Conservation (phyloP, 495 filamentous ascomycete genomes). For the Penicillium cinerascens region DNA sequence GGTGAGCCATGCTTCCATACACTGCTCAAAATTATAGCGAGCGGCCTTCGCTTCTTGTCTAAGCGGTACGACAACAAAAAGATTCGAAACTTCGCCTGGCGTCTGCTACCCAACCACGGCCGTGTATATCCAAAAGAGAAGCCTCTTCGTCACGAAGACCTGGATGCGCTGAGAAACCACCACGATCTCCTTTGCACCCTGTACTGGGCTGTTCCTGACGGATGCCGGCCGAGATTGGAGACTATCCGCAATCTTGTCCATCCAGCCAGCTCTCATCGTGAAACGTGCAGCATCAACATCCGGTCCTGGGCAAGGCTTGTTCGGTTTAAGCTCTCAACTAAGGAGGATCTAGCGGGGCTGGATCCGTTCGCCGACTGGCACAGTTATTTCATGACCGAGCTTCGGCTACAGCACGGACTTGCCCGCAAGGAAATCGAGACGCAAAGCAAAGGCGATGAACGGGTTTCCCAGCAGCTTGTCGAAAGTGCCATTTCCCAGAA, state of each 20-base stretch:
- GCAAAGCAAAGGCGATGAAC: conserved; percentile 41
- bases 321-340: conserved; percentile 65
- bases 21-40: conserved; percentile 79
- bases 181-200: conserved; percentile 88
- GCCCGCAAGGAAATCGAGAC: conserved; percentile 60
- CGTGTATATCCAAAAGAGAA: conserved; percentile 84
- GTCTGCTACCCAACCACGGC: conserved; percentile 85
- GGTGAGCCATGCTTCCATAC: conserved; percentile 90
- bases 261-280: conserved; percentile 73
- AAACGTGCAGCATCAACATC: conserved; percentile 80
- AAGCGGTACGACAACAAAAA: conserved; percentile 62
- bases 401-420: conserved; percentile 55
- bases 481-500: conserved; percentile 56
- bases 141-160: conserved; percentile 63
- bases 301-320: conserved; percentile 77
- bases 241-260: conserved; percentile 76
- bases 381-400: conserved; percentile 52
- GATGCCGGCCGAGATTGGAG: conserved; percentile 64
- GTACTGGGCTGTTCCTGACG: conserved; percentile 77
- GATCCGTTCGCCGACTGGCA: conserved; percentile 69
- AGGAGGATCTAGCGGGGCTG: conserved; percentile 49
- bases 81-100: conserved; percentile 70
- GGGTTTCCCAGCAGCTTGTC: conserved; percentile 48
- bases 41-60: conserved; percentile 61
- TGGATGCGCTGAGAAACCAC: conserved; percentile 88